Evolutionary conservation across 176 grass and related monocot species (phyloP).

Genomic region (Carex scoparia): DNA sequence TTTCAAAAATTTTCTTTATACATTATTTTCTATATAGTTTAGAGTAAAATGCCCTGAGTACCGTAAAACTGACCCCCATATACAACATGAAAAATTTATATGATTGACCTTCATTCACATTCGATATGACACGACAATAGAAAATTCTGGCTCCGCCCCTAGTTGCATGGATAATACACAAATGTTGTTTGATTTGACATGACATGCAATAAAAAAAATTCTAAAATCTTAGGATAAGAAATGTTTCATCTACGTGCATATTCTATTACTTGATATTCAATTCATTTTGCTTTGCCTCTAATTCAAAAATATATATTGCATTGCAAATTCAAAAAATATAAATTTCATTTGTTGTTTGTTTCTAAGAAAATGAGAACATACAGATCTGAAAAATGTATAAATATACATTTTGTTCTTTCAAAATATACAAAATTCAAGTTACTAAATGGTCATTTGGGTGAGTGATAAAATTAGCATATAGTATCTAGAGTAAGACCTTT

Average conservation of each 20-base stretch:
- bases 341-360: neutral
- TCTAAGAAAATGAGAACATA: neutral
- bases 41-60: no score
- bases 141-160: no score
- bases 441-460: neutral
- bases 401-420: neutral
- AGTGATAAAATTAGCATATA: neutral
- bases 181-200: no score
- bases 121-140: no score
- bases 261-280: neutral
- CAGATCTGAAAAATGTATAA: neutral
- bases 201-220: no score
- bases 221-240: neutral
- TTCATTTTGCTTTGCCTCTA: no score
- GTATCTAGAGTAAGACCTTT: neutral
- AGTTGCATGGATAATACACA: no score
- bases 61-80: no score
- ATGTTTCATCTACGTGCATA: neutral
- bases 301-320: neutral
- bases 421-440: neutral
- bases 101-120: no score
- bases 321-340: neutral
- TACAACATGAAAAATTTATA: no score
- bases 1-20: no score
- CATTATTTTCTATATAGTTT: no score